Conservation (phyloP, 139 green algal genomes). For the Picocystis salinarum region DNA sequence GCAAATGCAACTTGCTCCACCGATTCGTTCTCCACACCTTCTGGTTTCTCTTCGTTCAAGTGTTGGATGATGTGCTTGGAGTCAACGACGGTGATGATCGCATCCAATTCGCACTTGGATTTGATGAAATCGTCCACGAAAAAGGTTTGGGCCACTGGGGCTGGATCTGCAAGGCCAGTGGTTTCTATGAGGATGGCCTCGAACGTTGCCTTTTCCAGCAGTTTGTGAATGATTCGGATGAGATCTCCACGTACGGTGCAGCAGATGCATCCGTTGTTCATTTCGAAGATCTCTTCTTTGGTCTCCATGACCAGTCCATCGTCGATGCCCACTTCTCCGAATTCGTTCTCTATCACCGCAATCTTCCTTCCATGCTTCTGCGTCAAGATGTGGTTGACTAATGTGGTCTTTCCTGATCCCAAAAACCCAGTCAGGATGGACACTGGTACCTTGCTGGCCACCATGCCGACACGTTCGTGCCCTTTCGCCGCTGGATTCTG, state of each 20-base stretch:
- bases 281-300: slow-evolving; percentile 54
- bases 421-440: slow-evolving; percentile 95
- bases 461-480: too few species aligned
- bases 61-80: slow-evolving; percentile 55
- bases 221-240: slow-evolving; percentile 54
- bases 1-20: slow-evolving; percentile 52
- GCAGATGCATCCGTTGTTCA: slow-evolving; percentile 41
- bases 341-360: slow-evolving; percentile 47
- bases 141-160: slow-evolving; percentile 67
- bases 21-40: slow-evolving; percentile 57
- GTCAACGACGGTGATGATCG: slow-evolving; percentile 63
- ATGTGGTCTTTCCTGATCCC: slow-evolving; percentile 63
- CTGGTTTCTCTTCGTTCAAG: slow-evolving; percentile 62
- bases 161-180: slow-evolving; percentile 73
- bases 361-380: slow-evolving; percentile 17
- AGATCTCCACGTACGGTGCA: slow-evolving; percentile 57
- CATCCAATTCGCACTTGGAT: slow-evolving; percentile 22
- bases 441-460: too few species aligned
- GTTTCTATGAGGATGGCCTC: slow-evolving; percentile 80
- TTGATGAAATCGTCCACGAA: slow-evolving; percentile 60
- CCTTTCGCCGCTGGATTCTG: too few species aligned
- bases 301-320: slow-evolving; percentile 48
- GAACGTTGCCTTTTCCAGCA: slow-evolving; percentile 37
- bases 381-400: slow-evolving; percentile 84
- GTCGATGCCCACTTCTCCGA: slow-evolving; percentile 95